These are phyloP conservation scores for Mycena citricolor DNA, from an alignment of 1,284 basidiomycete genomes.

Conservation along the genomic window DNA sequence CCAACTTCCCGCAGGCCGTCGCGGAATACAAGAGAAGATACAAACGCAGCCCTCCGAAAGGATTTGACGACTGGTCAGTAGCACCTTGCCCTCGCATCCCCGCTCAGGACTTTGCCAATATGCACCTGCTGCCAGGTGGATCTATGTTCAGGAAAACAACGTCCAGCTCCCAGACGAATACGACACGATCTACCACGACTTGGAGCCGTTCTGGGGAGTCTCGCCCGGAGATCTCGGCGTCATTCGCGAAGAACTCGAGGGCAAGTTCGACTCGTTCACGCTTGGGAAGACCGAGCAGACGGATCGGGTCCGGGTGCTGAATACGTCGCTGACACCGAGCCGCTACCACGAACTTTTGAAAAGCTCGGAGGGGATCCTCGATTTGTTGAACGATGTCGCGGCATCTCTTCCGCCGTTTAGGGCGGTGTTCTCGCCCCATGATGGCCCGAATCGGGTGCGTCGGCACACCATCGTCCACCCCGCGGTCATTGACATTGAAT, in stretches of 20 bases:
- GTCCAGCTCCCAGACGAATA: slow-evolving; percentile 68
- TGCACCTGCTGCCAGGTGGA: slow-evolving; percentile 51
- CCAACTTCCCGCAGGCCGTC: slow-evolving; percentile 53
- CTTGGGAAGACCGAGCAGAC: slow-evolving; percentile 38
- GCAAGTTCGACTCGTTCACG: slow-evolving; percentile 39
- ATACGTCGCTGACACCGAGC: slow-evolving; percentile 32
- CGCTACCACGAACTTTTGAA: slow-evolving; percentile 25
- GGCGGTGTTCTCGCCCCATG: slow-evolving; percentile 46
- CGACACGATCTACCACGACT: slow-evolving; percentile 51
- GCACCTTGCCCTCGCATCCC: not conserved
- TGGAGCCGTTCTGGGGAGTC: slow-evolving; percentile 57
- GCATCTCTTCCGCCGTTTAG: slow-evolving; percentile 41
- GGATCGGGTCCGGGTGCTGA: slow-evolving; percentile 33
- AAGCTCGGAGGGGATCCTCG: slow-evolving; percentile 34
- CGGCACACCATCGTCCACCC: not conserved
- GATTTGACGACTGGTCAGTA: slow-evolving; percentile 53
- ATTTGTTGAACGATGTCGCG: slow-evolving; percentile 39
- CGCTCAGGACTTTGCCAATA: not conserved
- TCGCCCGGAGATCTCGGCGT: slow-evolving; percentile 43
- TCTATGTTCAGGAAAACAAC: slow-evolving; percentile 50
- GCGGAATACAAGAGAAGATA: slow-evolving; percentile 55
- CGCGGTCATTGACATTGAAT: not conserved
- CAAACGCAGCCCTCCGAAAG: slow-evolving; percentile 46
- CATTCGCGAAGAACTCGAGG: slow-evolving; percentile 41
- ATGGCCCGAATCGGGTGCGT: slow-evolving; percentile 35